Evolutionary conservation across 768 basidiomycete species (phyloP), one percentile per base, ranked within the genome.

Genomic region (Scleroderma bovista): DNA sequence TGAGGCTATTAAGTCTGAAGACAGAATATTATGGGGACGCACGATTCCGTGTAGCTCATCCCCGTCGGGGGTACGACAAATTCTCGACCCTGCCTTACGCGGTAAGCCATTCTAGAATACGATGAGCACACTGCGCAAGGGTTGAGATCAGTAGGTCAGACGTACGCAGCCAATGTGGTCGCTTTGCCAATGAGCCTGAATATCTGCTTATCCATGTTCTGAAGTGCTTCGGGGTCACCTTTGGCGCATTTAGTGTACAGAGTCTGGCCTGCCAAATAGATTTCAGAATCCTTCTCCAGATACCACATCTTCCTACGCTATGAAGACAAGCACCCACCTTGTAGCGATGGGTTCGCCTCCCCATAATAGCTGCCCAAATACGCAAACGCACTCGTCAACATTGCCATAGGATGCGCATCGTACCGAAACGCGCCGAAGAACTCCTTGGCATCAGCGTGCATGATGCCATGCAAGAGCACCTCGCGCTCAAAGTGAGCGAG

Each of bases 391-490:
- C 86, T 88, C 4, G 86, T 90, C 40, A 93, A 74, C 55, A 93
- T 93, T 17, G 88, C 82, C 91, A 93, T 93, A 0, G 92, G 92
- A 60, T 94, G 92, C 1, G 92, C 87, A 53, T 94, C 92, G 62
- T 92, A 91, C 44, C 90, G 88, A 69, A 86, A 87, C 23, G 83
- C 76, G 32, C 79, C 74, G 70, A 82, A 82, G 72, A 88, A 79
- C 42, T 79, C 75, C 52, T 81, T 80, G 23, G 86, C 78, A 52
- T 88, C 86, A 11, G 79, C 74, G 60, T 86, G 86, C 37, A 78
- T 72, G 32, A 79, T 72, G 17, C 79, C 75, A 58, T 95, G 93
- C 51, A 86, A 84, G 69, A 89, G 72, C 33, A 94, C 79, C 65
- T 95, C 93, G 39, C 66, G 69, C 56, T 87, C 75, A 56, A 92